Evolutionary conservation across 2,329 filamentous ascomycete genomes (phyloP).

Genomic region (Fusarium subglutinans): DNA sequence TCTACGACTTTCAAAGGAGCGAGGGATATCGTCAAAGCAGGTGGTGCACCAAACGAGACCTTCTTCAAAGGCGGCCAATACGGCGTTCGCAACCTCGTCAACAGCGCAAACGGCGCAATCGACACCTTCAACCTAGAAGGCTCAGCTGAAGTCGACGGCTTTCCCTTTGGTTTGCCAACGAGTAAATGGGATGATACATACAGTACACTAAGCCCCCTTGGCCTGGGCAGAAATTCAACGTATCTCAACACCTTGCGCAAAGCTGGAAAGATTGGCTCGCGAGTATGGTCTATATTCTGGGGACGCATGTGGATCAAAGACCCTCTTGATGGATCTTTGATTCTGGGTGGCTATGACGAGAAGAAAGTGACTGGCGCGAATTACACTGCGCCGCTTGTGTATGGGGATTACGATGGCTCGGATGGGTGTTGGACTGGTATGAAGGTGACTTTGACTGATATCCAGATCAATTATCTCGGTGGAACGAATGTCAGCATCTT

Average conservation of each 20-base stretch:
- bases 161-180: slow-evolving; percentile 43
- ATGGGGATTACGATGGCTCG: slow-evolving; percentile 19
- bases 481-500: slow-evolving; percentile 43
- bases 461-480: slow-evolving; percentile 42
- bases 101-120: slow-evolving; percentile 32
- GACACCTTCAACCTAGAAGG: slow-evolving; percentile 28
- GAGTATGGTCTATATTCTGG: slow-evolving; percentile 51
- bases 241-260: slow-evolving; percentile 40
- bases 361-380: slow-evolving; percentile 45
- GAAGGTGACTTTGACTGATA: slow-evolving; percentile 35
- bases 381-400: slow-evolving; percentile 39
- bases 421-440: slow-evolving; percentile 37
- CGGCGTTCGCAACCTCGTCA: slow-evolving; percentile 36
- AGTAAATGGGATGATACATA: slow-evolving; percentile 43
- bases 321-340: slow-evolving; percentile 44
- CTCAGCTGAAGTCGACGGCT: not conserved
- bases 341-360: slow-evolving; percentile 48
- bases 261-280: slow-evolving; percentile 37
- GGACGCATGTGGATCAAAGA: slow-evolving; percentile 44
- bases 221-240: slow-evolving; percentile 45
- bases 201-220: slow-evolving; percentile 42
- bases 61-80: slow-evolving; percentile 27
- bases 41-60: slow-evolving; percentile 25
- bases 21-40: slow-evolving; percentile 25
- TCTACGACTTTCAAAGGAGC: slow-evolving; percentile 24